A percentile compares a stretch with the other conserved stretches of the same genome.
Conservation (phyloP, 257 asterid genomes). For the Scutellaria barbata region DNA sequence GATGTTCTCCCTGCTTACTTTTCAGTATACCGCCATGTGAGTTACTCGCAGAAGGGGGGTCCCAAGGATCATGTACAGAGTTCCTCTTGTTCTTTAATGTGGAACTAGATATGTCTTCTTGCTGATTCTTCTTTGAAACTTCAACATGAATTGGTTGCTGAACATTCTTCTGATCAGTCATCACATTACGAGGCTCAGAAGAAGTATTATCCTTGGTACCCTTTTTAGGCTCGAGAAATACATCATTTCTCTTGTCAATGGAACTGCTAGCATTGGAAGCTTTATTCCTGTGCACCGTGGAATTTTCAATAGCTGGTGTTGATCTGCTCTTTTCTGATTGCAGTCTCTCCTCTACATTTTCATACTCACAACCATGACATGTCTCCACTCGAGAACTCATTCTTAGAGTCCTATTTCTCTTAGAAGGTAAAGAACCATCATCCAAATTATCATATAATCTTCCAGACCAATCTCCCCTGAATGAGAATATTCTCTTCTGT, state of each 20-base stretch:
- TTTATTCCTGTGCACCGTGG: constrained; percentile 38
- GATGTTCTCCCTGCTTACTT: constrained; percentile 42
- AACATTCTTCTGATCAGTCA: constrained; percentile 43
- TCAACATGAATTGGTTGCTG: constrained; percentile 41
- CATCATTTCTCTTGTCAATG: constrained; percentile 41
- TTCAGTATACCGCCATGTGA: constrained; percentile 45
- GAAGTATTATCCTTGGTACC: constrained; percentile 42
- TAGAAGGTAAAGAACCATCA: constrained; percentile 49
- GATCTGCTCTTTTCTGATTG: constrained; percentile 44
- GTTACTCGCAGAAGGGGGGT: constrained; percentile 46
- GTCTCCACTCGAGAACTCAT: constrained; percentile 44
- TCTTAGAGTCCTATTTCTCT: constrained; percentile 46
- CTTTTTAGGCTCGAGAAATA: constrained; percentile 42
- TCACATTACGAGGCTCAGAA: constrained; percentile 37
- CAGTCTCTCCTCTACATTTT: constrained; percentile 46
- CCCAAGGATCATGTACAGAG: constrained; percentile 37
- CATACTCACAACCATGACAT: constrained; percentile 37
- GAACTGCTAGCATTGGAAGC: constrained; percentile 40
- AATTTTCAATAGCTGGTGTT: constrained; percentile 45
- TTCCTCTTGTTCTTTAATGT: constrained; percentile 44
- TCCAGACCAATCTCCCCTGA: constrained; percentile 49
- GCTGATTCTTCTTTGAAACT: constrained; percentile 48
- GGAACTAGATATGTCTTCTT: constrained; percentile 42
- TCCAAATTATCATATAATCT: constrained; percentile 43
- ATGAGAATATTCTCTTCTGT: constrained; percentile 44